Evolutionary conservation across 495 filamentous ascomycete species (phyloP), one percentile per base, ranked within the genome.

Genomic region (Aspergillus baeticus): DNA sequence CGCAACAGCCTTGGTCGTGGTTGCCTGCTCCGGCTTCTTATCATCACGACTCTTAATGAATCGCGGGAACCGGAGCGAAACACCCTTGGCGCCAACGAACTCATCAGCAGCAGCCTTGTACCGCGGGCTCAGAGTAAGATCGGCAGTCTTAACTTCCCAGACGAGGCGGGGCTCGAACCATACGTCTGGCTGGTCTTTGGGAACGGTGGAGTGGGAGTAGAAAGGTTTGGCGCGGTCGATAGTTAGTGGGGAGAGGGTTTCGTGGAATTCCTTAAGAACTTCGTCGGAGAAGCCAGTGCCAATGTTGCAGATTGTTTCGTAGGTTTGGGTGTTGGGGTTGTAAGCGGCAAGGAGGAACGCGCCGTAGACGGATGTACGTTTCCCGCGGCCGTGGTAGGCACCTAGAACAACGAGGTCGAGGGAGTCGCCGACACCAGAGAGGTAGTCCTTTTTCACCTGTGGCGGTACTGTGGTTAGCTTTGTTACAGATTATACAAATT

Each of bases 251-350:
- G 77, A 83, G 22, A 98, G 82, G 43, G 84, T 76, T 10, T 76
- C 71, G 75, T 98, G 86, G 10, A 98, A 76, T 43, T 91, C 87
- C 63, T 95, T 87, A 4, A 98, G 84, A 3, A 89, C 76, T 2
- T 81, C 87, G 72, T 98, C 94, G 3, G 87, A 93, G 71, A 98
- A 98, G 1, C 94, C 94, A 2, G 94, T 98, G 55, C 94, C 94
- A 61, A 98, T 97, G 68, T 98, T 98, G 81, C 95, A 98, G 21
- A 98, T 87, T 0, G 90, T 94, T 71, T 98, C 95, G 72, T 92
- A 98, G 10, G 71, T 85, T 51, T 98, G 88, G 13, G 76, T 81
- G 37, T 68, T 76, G 2, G 86, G 69, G 72, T 96, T 97, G 77
- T 95, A 96, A 70, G 92, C 96, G 2, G 92, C 95, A 0, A 98